phyloP scores from a whole-genome alignment of 495 filamentous ascomycete genomes.

The Daldinia childiae region DNA sequence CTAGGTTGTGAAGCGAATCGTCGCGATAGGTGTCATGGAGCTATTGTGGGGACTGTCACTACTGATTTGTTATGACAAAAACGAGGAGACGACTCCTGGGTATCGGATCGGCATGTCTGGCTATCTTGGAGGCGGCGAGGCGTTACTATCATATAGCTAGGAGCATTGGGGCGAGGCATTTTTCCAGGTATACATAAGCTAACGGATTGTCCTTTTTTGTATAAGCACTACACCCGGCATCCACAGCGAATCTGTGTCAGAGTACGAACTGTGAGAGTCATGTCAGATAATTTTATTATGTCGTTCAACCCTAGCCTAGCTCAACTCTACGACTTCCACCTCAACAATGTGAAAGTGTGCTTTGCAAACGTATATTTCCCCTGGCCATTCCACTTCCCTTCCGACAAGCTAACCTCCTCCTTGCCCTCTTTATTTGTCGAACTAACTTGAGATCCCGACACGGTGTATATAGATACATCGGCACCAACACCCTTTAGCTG shows the following conservation, averaged over 20 bases:
- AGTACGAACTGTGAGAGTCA: slow-evolving; percentile 7
- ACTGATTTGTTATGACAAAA: slow-evolving; percentile 10
- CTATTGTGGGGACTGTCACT: slow-evolving; percentile 4
- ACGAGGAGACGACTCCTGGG: slow-evolving; percentile 17
- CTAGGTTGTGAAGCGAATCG: not conserved
- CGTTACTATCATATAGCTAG: slow-evolving; percentile 17
- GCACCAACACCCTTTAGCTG: slow-evolving; percentile 63
- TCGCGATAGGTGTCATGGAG: slow-evolving; percentile 5
- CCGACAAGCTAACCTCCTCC: slow-evolving; percentile 67
- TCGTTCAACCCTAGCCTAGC: slow-evolving; percentile 10
- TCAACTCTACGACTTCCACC: slow-evolving; percentile 66
- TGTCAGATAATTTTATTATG: slow-evolving; percentile 33
- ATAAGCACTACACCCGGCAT: slow-evolving; percentile 21
- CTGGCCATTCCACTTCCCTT: slow-evolving; percentile 68
- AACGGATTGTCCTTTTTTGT: slow-evolving; percentile 21
- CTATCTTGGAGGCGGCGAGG: slow-evolving; percentile 3
- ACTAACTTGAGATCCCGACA: slow-evolving; percentile 63
- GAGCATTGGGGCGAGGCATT: slow-evolving; percentile 16
- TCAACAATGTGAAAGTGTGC: slow-evolving; percentile 71
- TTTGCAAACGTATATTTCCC: slow-evolving; percentile 69
- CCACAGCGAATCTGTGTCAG: not conserved
- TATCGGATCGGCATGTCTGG: slow-evolving; percentile 20
- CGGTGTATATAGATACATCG: slow-evolving; percentile 65
- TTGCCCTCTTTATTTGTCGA: slow-evolving; percentile 68
- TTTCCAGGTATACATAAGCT: slow-evolving; percentile 15